Evolutionary conservation across 139 green algal genomes (phyloP).

Genomic region (Auxenochlorella pyrenoidosa): DNA sequence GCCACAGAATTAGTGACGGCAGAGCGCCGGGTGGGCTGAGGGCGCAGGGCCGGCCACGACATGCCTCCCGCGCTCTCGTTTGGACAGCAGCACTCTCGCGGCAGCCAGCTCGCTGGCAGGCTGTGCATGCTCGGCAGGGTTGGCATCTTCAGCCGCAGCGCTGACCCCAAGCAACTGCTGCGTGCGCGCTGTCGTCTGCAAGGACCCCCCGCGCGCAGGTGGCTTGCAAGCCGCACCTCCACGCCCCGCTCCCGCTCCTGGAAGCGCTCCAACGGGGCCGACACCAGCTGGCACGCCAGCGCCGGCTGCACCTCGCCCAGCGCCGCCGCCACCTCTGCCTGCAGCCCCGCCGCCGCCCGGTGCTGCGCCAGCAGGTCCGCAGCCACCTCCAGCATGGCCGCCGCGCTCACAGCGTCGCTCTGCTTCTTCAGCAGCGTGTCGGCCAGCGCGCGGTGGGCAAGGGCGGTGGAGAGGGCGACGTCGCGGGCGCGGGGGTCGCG

Average conservation of each 20-base stretch:
- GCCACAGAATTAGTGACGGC: background rate
- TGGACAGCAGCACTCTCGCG: no score
- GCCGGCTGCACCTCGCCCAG: slow-evolving; percentile 43
- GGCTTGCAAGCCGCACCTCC: no score
- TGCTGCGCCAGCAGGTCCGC: slow-evolving; percentile 33
- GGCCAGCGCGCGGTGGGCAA: slow-evolving; percentile 40
- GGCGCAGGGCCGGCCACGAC: no score
- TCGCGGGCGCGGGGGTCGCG: slow-evolving; percentile 36
- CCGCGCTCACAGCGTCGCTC: slow-evolving; percentile 18
- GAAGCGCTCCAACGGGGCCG: slow-evolving; percentile 24
- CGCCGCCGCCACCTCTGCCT: background rate
- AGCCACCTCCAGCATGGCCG: slow-evolving; percentile 38
- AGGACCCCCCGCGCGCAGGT: no score
- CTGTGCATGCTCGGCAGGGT: no score
- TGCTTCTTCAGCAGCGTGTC: slow-evolving; percentile 19
- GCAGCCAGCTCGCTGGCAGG: no score
- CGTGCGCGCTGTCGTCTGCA: no score
- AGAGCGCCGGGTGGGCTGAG: background rate
- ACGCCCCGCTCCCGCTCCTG: slow-evolving; percentile 27
- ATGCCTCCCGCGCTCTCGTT: no score
- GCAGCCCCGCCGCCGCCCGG: slow-evolving; percentile 11
- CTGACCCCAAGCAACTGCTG: no score
- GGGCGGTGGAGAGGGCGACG: slow-evolving; percentile 44
- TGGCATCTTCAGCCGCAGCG: no score
- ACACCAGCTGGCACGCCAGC: slow-evolving; percentile 51